Evolutionary conservation across 345 rosid species (phyloP).

Genomic region (Brassica cretica): DNA sequence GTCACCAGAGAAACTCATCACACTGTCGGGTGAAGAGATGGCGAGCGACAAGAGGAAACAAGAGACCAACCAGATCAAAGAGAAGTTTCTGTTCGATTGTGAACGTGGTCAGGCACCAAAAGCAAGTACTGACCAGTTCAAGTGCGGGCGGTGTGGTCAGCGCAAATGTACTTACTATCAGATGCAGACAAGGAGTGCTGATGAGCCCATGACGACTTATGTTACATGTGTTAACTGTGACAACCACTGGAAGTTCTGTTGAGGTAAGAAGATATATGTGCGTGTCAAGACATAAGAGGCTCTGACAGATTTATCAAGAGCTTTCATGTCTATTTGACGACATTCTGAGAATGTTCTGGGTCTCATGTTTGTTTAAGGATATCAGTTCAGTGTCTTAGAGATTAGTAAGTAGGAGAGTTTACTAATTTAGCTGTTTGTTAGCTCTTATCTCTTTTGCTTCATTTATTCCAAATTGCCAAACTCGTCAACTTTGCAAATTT

Average conservation of each 20-base stretch:
- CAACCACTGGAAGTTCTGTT: constrained; percentile 95
- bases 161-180: constrained; percentile 85
- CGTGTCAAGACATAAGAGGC: constrained; percentile 13
- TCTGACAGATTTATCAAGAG: constrained; percentile 29
- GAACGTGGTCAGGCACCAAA: constrained; percentile 58
- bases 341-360: constrained; percentile 22
- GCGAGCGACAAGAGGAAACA: constrained; percentile 80
- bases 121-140: constrained; percentile 41
- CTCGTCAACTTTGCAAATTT: constrained; percentile 23
- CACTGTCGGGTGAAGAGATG: constrained; percentile 81
- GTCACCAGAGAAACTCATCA: constrained; percentile 41
- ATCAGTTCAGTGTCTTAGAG: constrained; percentile 31
- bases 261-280: constrained; percentile 13
- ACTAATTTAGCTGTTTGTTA: constrained; percentile 28
- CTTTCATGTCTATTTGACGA: constrained; percentile 19
- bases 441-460: constrained; percentile 15
- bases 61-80: constrained; percentile 74
- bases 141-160: constrained; percentile 81
- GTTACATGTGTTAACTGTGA: constrained; percentile 90
- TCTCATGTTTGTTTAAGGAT: constrained; percentile 27
- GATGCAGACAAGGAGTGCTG: constrained; percentile 99
- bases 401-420: constrained; percentile 25
- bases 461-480: constrained; percentile 12
- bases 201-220: constrained; percentile 98
- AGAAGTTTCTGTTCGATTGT: constrained; percentile 75